Conservation (phyloP, 225 moss, liverwort and hornwort species). For the Neckera pumila region DNA sequence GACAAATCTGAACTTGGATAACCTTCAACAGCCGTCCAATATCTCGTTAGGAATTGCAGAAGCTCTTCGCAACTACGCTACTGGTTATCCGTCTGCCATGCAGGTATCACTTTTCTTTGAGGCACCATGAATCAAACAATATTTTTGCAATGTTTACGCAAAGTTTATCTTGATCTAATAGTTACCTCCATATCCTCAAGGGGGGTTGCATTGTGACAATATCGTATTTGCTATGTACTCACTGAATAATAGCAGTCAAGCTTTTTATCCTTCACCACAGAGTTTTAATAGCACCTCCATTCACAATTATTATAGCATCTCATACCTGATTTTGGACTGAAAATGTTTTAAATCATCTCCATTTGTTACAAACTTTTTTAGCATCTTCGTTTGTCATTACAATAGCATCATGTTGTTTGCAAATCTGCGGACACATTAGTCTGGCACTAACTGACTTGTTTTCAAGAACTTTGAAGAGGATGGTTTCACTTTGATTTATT, state of each 20-base stretch:
- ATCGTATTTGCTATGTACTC: neutral
- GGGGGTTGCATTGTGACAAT: neutral
- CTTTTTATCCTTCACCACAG: neutral
- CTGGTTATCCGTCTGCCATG: neutral
- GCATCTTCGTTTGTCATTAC: neutral
- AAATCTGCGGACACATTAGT: neutral
- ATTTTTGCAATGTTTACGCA: neutral
- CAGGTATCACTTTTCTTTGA: neutral
- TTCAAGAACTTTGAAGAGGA: neutral
- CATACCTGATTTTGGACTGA: neutral
- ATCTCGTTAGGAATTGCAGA: neutral
- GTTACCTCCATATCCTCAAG: neutral
- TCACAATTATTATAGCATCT: neutral
- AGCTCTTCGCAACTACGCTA: neutral
- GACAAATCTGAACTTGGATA: neutral
- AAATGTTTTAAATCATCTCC: neutral
- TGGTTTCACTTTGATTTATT: neutral
- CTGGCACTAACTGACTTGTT: neutral
- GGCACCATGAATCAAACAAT: neutral
- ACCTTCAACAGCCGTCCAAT: neutral
- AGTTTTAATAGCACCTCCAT: neutral
- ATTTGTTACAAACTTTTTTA: neutral
- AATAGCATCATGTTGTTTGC: neutral
- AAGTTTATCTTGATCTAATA: too few species aligned
- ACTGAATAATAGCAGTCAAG: neutral